Evolutionary conservation across 768 basidiomycete genomes (phyloP), one percentile per base, ranked within the genome.

Genomic region (Postia placenta): DNA sequence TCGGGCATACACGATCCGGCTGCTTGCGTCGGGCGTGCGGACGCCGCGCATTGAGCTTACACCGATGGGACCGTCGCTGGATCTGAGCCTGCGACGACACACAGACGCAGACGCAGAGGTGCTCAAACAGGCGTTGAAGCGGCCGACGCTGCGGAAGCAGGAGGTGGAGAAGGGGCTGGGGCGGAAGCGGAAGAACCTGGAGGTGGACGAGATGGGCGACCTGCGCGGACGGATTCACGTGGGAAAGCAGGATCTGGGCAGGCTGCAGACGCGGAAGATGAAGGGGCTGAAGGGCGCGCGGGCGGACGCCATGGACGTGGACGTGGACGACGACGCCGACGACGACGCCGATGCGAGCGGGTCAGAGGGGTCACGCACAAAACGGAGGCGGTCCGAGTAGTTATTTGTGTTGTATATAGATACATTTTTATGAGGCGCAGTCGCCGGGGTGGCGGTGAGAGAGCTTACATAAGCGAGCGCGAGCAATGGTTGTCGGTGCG

Each of bases 201-300:
- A 92, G 72, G 89, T 92, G 59, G 95, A 99, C 72, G 92, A 90
- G 67, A 96, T 98, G 95, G 96, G 96, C 49, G 91, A 99, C 64
- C 66, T 93, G 68, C 79, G 95, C 59, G 96, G 94, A 38, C 76
- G 82, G 50, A 80, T 99, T 24, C 94, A 98, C 67, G 68, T 98
- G 48, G 88, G 72, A 50, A 90, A 81, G 66, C 95, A 99, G 72
- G 91, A 98, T 68, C 64, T 99, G 59, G 68, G 67, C 56, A 87
- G 78, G 70, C 60, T 98, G 67, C 92, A 96, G 75, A 84, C 84
- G 50, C 78, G 92, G 62, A 96, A 96, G 76, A 95, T 98, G 91
- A 98, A 96, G 72, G 95, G 91, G 9, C 67, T 99, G 54, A 88
- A 83, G 63, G 62, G 64, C 27, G 68, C 63, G 36, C 49, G 47